phyloP scores from a whole-genome alignment of 2,329 filamentous ascomycete genomes.

The Ophiosphaerella herpotricha region DNA sequence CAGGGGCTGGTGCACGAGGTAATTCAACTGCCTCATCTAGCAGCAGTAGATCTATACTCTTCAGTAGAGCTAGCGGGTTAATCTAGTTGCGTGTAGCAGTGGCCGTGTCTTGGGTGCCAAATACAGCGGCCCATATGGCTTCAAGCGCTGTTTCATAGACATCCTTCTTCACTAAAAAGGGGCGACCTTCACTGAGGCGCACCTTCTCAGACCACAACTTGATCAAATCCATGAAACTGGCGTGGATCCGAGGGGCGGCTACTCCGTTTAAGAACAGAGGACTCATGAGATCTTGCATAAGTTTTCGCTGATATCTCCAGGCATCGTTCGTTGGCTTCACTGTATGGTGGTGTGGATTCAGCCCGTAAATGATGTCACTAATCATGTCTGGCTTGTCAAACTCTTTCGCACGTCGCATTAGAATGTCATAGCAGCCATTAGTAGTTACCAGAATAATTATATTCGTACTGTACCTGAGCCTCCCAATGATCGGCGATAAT shows the following conservation, averaged over 20 bases:
- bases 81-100: conserved; percentile 14
- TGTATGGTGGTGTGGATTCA: conserved; percentile 43
- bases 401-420: conserved; percentile 52
- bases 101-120: conserved; percentile 8
- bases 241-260: conserved; percentile 43
- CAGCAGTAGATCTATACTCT: background rate
- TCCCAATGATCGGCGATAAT: conserved; percentile 52
- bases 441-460: background rate
- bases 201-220: conserved; percentile 44
- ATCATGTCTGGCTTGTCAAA: conserved; percentile 50
- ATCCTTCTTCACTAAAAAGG: conserved; percentile 38
- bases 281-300: conserved; percentile 48
- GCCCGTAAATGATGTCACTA: conserved; percentile 39
- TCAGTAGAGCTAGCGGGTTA: conserved; percentile 1
- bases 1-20: conserved; percentile 1
- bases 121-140: conserved; percentile 18
- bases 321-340: conserved; percentile 31
- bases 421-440: conserved; percentile 16
- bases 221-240: conserved; percentile 35
- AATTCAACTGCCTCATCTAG: conserved; percentile 6
- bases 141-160: conserved; percentile 28
- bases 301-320: conserved; percentile 42
- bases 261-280: conserved; percentile 43
- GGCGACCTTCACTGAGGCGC: conserved; percentile 33
- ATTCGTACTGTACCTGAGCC: conserved; percentile 41